Conservation (phyloP, 2,329 filamentous ascomycete genomes). For the Colletotrichum coccodes region DNA sequence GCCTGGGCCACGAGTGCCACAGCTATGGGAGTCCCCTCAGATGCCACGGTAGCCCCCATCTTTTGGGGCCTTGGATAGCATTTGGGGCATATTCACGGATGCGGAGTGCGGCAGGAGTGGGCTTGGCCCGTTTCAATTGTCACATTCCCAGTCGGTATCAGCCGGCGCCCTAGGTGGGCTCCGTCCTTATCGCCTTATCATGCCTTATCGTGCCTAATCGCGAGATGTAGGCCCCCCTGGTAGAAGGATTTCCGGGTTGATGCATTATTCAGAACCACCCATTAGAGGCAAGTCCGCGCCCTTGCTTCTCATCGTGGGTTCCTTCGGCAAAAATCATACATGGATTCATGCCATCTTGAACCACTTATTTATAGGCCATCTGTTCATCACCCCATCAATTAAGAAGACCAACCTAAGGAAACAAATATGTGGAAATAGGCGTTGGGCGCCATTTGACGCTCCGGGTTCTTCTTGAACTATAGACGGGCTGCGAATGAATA, state of each 20-base stretch:
- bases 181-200: neutral
- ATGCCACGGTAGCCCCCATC: neutral
- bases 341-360: neutral
- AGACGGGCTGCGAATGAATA: neutral
- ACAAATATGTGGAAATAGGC: neutral
- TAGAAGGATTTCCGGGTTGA: neutral
- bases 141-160: constrained; percentile 6
- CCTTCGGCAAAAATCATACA: neutral
- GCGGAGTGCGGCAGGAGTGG: constrained; percentile 13
- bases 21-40: neutral
- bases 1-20: constrained; percentile 15
- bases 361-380: neutral
- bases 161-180: neutral
- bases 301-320: neutral
- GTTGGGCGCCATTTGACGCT: neutral
- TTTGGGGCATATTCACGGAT: constrained; percentile 12
- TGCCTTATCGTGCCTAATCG: constrained; percentile 7
- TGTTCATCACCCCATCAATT: neutral
- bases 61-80: neutral
- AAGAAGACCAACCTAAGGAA: neutral
- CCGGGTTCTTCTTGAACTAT: neutral
- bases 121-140: constrained; percentile 25
- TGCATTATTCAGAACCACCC: neutral
- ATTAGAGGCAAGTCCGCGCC: neutral
- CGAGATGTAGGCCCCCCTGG: neutral